Evolutionary conservation across 169 alveolate species (phyloP), one percentile per base, ranked within the genome.

Genomic region (Miamiensis avidus): DNA sequence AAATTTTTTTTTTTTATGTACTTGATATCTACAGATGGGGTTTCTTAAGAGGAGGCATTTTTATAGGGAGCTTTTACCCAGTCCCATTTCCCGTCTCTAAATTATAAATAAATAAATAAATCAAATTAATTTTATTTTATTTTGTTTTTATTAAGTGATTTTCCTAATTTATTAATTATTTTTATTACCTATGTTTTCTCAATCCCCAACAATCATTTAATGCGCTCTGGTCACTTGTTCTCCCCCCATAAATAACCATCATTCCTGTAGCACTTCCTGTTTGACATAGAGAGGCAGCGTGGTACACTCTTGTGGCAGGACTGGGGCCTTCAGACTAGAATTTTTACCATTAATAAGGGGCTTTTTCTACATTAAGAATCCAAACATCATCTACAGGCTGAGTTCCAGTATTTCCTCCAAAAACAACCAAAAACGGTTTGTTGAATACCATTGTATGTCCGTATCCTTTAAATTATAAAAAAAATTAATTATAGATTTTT

Each of bases 191-290:
- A 90, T 99, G 99, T 91, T 98, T 99, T 88, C 99, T 97, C 49
- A 99, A 94, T n/a, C 99, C 99, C 99, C 99, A 99, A 31, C 99
- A 95, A 90, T 99, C 99, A 89, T 97, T 97, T 83, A 98, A 91
- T 15, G 99, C 98, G 86, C 94, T 91, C 89, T 96, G 94, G 84
- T 98, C 99, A 29, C 96, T 92, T 33, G 99, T 96, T 84, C 99
- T 92, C 27, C 99, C 99, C 49, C 99, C 99, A 91, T 98, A 99
- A 49, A 98, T 95, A n/a, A 98, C 99, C 96, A 99, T 97, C 99
- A 99, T 99, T 31, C 99, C 99, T 69, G 98, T 96, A 0, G 99
- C 99, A 0, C 99, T 99, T 1, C 99, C 99, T 30, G 97, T 98
- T 74, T 96, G 84, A 85, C 98, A 94, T 78, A 97, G 91, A 82